These are phyloP conservation scores for Komagataella ulmi DNA, from an alignment of 805 yeast genomes.

Conservation along the genomic window DNA sequence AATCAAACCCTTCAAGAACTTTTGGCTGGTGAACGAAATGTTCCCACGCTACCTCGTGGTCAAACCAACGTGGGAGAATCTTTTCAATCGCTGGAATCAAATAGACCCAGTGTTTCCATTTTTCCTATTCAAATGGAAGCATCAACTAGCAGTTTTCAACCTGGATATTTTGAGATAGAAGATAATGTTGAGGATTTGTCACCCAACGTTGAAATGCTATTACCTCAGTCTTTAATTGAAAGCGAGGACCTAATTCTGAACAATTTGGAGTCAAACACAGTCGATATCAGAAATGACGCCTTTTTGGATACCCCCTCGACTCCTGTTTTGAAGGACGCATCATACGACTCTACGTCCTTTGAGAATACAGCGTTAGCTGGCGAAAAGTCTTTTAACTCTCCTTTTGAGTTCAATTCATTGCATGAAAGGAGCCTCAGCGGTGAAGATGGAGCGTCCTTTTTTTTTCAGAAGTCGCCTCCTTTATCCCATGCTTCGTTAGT, in stretches of 20 bases:
- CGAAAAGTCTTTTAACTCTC: background rate
- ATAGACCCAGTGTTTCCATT: background rate
- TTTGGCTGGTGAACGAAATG: background rate
- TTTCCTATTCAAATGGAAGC: background rate
- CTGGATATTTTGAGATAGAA: background rate
- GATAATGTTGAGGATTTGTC: background rate
- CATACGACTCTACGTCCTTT: background rate
- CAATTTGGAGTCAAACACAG: background rate
- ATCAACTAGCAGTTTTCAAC: background rate
- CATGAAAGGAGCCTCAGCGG: background rate
- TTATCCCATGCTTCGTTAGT: background rate
- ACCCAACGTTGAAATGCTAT: constrained; percentile 10
- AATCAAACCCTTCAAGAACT: constrained; percentile 5
- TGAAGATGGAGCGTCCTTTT: background rate
- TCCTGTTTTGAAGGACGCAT: background rate
- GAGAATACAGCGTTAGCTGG: background rate
- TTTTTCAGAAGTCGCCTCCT: background rate
- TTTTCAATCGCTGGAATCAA: background rate
- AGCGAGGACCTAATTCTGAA: constrained; percentile 8
- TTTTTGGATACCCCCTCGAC: background rate
- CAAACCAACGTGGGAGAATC: background rate
- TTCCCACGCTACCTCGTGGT: background rate
- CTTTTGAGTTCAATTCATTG: background rate
- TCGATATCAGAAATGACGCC: background rate
- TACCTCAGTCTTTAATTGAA: constrained; percentile 18